Conservation (phyloP, 768 basidiomycete species). For the Baorangia bicolor region DNA sequence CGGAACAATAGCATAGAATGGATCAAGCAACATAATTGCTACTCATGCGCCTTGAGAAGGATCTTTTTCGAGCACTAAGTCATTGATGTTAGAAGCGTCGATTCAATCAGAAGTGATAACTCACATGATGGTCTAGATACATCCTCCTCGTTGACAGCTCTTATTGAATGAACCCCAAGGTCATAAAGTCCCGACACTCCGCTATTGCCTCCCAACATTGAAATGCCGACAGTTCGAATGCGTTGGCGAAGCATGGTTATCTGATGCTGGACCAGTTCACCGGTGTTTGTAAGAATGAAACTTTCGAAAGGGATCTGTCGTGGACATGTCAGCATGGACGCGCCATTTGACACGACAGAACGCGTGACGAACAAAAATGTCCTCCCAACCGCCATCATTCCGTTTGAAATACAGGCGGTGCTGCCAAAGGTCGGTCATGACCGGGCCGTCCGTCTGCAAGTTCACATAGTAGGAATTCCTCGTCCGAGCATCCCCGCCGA, state of each 20-base stretch:
- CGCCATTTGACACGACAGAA: neutral
- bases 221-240: conserved; percentile 81
- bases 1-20: neutral
- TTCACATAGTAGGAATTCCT: conserved; percentile 91
- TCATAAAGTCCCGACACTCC: conserved; percentile 75
- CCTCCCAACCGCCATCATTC: conserved; percentile 71
- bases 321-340: conserved; percentile 1
- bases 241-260: conserved; percentile 74
- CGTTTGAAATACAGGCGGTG: conserved; percentile 82
- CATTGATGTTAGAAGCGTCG: neutral
- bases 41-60: conserved; percentile 24
- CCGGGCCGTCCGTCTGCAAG: conserved; percentile 82
- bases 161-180: conserved; percentile 77
- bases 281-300: conserved; percentile 74
- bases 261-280: conserved; percentile 66
- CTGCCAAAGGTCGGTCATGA: conserved; percentile 90
- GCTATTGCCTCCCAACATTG: conserved; percentile 82
- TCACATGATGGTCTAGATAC: conserved; percentile 34
- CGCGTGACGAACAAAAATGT: conserved; percentile 64
- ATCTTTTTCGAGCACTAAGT: conserved; percentile 26
- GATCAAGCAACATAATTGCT: neutral
- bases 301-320: conserved; percentile 75
- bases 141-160: conserved; percentile 78
- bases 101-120: conserved; percentile 5
- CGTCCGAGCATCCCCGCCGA: conserved; percentile 72